phyloP scores from a whole-genome alignment of 164 flowering plant species.

The Chimonanthus praecox region DNA sequence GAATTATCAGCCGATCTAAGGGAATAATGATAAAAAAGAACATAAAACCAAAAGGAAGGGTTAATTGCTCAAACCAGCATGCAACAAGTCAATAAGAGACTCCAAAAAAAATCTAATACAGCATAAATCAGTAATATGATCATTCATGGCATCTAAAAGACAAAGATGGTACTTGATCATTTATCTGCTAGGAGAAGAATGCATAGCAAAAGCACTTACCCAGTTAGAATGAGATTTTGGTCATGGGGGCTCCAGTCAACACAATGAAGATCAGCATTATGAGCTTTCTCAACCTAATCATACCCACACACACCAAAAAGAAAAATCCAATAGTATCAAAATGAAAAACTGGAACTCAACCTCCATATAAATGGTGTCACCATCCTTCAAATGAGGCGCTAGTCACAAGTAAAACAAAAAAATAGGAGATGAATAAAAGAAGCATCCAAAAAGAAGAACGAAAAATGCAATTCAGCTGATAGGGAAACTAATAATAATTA shows the following conservation, averaged over 20 bases:
- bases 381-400: neutral
- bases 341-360: neutral
- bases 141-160: neutral
- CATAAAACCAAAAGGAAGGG: neutral
- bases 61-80: neutral
- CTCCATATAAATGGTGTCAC: neutral
- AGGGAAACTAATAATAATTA: no score
- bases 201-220: slow-evolving; percentile 37
- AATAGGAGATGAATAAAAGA: neutral
- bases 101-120: neutral
- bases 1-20: slow-evolving; percentile 96
- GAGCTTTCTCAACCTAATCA: slow-evolving; percentile 89
- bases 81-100: neutral
- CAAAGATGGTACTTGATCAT: neutral
- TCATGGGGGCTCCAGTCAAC: slow-evolving; percentile 98
- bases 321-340: slow-evolving; percentile 2
- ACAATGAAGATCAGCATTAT: slow-evolving; percentile 92
- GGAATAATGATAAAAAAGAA: neutral
- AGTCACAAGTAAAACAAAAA: neutral
- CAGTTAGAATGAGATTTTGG: slow-evolving; percentile 79
- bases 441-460: neutral
- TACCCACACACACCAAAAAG: slow-evolving; percentile 6
- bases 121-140: neutral
- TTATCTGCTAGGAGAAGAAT: neutral
- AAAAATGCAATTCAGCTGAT: no score